Evolutionary conservation across 139 green algal species (phyloP).

Genomic region (Zygnema circumcarinatum): DNA sequence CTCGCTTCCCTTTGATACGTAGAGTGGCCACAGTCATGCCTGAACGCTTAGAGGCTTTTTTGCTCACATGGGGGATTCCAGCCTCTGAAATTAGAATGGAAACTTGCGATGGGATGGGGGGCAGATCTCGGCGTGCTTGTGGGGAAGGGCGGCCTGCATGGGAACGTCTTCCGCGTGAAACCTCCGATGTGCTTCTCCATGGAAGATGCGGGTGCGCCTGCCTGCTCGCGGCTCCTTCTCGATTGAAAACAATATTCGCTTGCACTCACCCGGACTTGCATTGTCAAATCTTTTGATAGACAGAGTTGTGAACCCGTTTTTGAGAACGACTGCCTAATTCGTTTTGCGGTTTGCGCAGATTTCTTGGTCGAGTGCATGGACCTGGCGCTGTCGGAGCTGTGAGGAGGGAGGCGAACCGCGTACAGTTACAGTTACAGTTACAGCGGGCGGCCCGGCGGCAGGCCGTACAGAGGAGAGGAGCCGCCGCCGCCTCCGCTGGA

Average conservation of each 20-base stretch:
- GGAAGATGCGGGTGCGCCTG: slow-evolving; percentile 70
- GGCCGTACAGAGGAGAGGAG: too few species aligned
- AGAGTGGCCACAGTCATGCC: too few species aligned
- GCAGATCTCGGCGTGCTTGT: slow-evolving; percentile 89
- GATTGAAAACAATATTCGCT: not conserved
- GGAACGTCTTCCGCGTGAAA: slow-evolving; percentile 99
- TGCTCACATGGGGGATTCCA: too few species aligned
- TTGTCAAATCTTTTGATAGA: not conserved
- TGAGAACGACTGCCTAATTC: not conserved
- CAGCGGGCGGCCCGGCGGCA: too few species aligned
- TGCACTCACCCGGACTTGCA: not conserved
- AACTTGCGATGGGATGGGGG: not conserved
- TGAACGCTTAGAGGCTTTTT: too few species aligned
- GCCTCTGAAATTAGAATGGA: not conserved
- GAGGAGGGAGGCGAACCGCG: too few species aligned
- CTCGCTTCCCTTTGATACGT: too few species aligned
- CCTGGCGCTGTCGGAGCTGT: slow-evolving; percentile 36
- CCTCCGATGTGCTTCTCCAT: slow-evolving; percentile 95
- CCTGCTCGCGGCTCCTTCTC: not conserved
- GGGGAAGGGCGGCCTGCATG: slow-evolving; percentile 91
- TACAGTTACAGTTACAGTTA: too few species aligned
- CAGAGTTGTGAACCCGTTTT: not conserved
- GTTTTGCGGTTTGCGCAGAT: not conserved
- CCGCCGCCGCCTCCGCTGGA: too few species aligned
- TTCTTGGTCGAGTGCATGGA: slow-evolving; percentile 52